These are phyloP conservation scores for Quercus gilva DNA, from an alignment of 306 rosid genomes.

Conservation along the genomic window DNA sequence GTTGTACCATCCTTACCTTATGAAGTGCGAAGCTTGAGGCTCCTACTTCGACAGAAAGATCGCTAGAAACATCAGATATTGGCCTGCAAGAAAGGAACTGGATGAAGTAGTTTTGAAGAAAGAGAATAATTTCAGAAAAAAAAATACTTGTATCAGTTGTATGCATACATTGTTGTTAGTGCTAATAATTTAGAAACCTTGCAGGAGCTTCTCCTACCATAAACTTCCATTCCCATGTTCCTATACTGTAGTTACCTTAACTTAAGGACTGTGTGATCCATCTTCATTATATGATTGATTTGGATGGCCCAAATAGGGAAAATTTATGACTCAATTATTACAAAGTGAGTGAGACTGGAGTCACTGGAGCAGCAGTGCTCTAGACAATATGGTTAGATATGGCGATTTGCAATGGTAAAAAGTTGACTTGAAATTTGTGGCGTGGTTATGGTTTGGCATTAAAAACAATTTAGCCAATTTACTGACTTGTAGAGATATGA, in stretches of 20 bases:
- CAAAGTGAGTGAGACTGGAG: constrained; percentile 33
- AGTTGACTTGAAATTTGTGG: constrained; percentile 15
- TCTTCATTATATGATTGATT: constrained; percentile 25
- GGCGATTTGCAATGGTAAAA: background rate
- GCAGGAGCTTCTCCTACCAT: constrained; percentile 31
- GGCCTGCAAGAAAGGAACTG: constrained; percentile 68
- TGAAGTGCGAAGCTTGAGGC: constrained; percentile 86
- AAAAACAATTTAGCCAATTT: constrained; percentile 25
- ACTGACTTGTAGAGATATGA: constrained; percentile 18
- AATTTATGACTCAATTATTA: constrained; percentile 35
- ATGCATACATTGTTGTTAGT: constrained; percentile 35
- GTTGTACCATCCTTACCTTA: constrained; percentile 53
- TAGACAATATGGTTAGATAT: constrained; percentile 21
- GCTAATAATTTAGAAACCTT: constrained; percentile 35
- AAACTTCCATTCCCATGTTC: constrained; percentile 11
- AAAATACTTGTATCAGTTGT: constrained; percentile 18
- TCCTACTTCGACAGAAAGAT: constrained; percentile 84
- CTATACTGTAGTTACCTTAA: constrained; percentile 29
- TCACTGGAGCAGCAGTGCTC: constrained; percentile 11
- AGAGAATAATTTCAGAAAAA: constrained; percentile 26
- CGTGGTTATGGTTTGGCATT: constrained; percentile 8
- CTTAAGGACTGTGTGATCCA: constrained; percentile 36
- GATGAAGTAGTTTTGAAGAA: constrained; percentile 28
- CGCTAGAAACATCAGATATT: constrained; percentile 93
- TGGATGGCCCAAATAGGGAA: constrained; percentile 33